phyloP scores from a whole-genome alignment of 2,329 filamentous ascomycete species.

The Aspergillus thermomutatus region DNA sequence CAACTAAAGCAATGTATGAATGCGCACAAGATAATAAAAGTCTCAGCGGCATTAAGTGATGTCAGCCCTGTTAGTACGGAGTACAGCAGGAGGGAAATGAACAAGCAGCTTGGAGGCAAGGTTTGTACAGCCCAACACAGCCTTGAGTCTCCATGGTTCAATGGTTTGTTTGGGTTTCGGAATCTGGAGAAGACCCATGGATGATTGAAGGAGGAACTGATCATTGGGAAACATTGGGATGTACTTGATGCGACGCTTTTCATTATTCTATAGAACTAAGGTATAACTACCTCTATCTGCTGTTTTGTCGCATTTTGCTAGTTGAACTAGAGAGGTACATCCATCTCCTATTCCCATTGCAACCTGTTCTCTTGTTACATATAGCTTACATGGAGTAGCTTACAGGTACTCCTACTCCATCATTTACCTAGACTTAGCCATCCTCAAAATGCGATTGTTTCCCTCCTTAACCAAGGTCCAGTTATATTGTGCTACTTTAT shows the following conservation, averaged over 20 bases:
- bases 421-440: background rate
- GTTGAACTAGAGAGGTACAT: no score
- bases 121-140: background rate
- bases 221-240: no score
- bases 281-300: no score
- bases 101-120: no score
- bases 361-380: background rate
- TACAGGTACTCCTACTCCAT: no score
- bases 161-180: background rate
- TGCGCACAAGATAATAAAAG: no score
- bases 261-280: background rate
- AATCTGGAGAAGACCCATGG: background rate
- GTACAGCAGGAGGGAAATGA: background rate
- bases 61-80: no score
- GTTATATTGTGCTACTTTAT: background rate
- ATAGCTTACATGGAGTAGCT: background rate
- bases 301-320: background rate
- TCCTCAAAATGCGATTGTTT: background rate
- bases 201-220: background rate
- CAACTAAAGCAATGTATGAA: no score
- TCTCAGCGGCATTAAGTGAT: background rate
- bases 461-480: background rate
- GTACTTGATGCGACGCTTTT: background rate
- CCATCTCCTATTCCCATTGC: no score
- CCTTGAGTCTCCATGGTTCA: background rate